Evolutionary conservation across 441 rosid genomes (phyloP), one percentile per base, ranked within the genome.

Genomic region (Arabidopsis lyrata): DNA sequence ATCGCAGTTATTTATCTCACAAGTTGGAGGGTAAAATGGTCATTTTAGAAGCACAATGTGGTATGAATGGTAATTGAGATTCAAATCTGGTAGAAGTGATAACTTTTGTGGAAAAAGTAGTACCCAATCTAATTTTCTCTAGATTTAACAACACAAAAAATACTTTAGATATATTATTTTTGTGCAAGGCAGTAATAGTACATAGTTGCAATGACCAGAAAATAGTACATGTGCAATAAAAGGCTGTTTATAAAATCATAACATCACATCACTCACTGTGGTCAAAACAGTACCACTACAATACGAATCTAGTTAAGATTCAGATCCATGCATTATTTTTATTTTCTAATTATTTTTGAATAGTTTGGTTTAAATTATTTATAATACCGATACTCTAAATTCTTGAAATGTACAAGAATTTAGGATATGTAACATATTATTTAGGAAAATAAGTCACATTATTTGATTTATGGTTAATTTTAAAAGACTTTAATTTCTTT

Each of bases 231-330:
- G 64, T 66, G 52, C 64, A 71, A 57, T 66, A 54, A 72, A 77
- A 77, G 57, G 73, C 77, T 72, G 68, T 66, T 72, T 44, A 52
- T 42, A 50, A 65, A 66, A 77, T 77, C 65, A 77, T 64, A 77
- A 70, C 76, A 77, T 77, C 80, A 70, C 80, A 71, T 65, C 80
- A 50, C 67, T 52, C 13, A 52, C 73, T 72, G 20, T 72, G 41
- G 73, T 65, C 68, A 66, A 58, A 71, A 63, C 63, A 71, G 77
- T 71, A 77, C 68, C 38, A 39, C 44, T 60, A 72, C 77, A 63
- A 34, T 70, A 42, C 59, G 63, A 58, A 71, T 77, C 76, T 71
- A 71, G 42, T 65, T 14, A 63, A 15, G 49, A 22, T 31, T 50
- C 80, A 77, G 52, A 70, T 34, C 62, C 57, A 65, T 65, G 57